These are phyloP conservation scores for Candida ipomoeae DNA, from an alignment of 805 yeast genomes.

Conservation along the genomic window DNA sequence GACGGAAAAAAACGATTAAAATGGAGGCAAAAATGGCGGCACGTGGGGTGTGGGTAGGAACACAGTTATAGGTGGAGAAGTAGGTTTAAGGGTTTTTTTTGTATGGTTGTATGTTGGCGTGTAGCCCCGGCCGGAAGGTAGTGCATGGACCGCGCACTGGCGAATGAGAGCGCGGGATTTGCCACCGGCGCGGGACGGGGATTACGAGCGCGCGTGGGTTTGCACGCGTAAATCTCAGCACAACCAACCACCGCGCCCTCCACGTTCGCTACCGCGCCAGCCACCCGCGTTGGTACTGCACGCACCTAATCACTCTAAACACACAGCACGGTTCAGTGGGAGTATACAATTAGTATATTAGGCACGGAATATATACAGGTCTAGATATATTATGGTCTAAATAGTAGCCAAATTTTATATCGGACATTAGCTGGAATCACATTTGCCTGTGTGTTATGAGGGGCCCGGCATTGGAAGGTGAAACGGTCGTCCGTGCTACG, in stretches of 20 bases:
- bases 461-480: no score
- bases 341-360: no score
- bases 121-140: slow-evolving; percentile 2
- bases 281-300: not conserved
- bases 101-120: slow-evolving; percentile 1
- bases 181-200: slow-evolving; percentile 13
- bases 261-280: not conserved
- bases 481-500: no score
- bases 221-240: slow-evolving; percentile 4
- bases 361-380: no score
- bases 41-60: slow-evolving; percentile 3
- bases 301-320: not conserved
- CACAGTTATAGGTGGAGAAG: not conserved
- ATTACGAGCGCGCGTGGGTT: slow-evolving; percentile 2
- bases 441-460: no score
- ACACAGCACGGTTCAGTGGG: not conserved
- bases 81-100: slow-evolving; percentile 4
- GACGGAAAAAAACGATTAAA: not conserved
- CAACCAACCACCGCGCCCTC: slow-evolving; percentile 3
- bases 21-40: not conserved
- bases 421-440: no score
- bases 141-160: slow-evolving; percentile 16
- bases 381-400: no score
- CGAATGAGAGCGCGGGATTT: slow-evolving; percentile 11
- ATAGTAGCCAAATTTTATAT: no score